Conservation (phyloP, 2,329 filamentous ascomycete genomes). For the Rutstroemia sydowiana region DNA sequence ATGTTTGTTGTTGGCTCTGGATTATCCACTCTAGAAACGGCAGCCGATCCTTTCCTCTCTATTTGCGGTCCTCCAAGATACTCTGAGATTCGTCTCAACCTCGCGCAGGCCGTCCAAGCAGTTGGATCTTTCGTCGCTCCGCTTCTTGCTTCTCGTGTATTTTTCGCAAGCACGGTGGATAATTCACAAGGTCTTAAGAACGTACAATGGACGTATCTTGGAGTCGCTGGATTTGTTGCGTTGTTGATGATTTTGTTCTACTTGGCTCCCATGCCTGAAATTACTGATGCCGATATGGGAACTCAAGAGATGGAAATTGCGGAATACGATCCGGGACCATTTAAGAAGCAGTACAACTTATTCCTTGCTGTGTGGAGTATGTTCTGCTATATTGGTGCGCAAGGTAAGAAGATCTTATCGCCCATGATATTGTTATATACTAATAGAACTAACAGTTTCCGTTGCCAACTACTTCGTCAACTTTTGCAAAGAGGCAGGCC, state of each 20-base stretch:
- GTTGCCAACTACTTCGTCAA: conserved; percentile 67
- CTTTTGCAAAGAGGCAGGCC: conserved; percentile 52
- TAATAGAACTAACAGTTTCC: conserved; percentile 34
- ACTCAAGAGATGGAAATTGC: conserved; percentile 43
- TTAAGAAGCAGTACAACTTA: conserved; percentile 64
- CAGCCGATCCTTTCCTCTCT: conserved; percentile 54
- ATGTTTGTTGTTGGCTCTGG: conserved; percentile 71
- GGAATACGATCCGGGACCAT: conserved; percentile 49
- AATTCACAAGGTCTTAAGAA: conserved; percentile 38
- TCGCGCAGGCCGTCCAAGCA: conserved; percentile 71
- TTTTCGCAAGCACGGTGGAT: conserved; percentile 54
- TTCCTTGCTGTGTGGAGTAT: conserved; percentile 72
- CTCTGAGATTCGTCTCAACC: conserved; percentile 67
- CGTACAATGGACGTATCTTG: conserved; percentile 58
- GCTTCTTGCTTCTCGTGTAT: conserved; percentile 64
- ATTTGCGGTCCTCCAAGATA: conserved; percentile 62
- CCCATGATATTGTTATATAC: not conserved
- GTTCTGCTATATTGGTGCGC: conserved; percentile 72
- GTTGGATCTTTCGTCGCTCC: conserved; percentile 68
- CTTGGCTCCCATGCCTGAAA: conserved; percentile 60
- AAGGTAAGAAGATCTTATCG: conserved; percentile 30
- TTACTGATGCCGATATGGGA: conserved; percentile 65
- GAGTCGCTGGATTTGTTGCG: conserved; percentile 53
- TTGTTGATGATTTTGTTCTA: conserved; percentile 55
- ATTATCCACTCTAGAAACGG: conserved; percentile 67